Evolutionary conservation across 2,329 filamentous ascomycete genomes (phyloP), one percentile per base, ranked within the genome.

Genomic region (Thermomyces lanuginosus): DNA sequence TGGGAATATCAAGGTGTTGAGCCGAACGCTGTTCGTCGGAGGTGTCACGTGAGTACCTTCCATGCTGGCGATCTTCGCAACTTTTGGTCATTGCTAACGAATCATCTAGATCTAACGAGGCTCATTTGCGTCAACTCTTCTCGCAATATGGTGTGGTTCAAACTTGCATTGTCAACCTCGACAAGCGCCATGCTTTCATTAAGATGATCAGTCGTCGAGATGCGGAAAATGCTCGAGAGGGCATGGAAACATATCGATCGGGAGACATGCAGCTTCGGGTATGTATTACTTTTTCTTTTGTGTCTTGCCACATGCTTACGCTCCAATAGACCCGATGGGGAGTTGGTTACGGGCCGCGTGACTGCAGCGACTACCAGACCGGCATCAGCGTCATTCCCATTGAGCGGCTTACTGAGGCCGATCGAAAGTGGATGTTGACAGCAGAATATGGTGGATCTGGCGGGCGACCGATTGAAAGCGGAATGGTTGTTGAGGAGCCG

Each of bases 111-210:
- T 76, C 71, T 32, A 74, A 78, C 5, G 86, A 98, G 53, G 61
- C 66, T 31, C 83, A 95, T 49, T 65, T 98, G 28, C 74, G 83
- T 28, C 60, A 60, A 26, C 72, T 92, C 22, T 98, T 98, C 52
- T 64, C 62, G 44, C 72, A 72, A 23, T 92, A 75, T 46, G 89
- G 89, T 32, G 64, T 74, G 28, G 89, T 98, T 3, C 89, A 98
- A 54, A 93, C 86, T 1, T 95, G 86, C 55, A 98, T 98, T 38
- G 84, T 93, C 39, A 95, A 98, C 58, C 78, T 82, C 45, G 89
- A 98, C 46, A 98, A 95, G 59, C 79, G 89, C 10, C 89, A 98
- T 53, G 89, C 89, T 4, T 98, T 98, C 50, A 86, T 98, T 45
- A 98, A 98, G 59, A 98, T 98, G 89, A 69, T 89, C 39, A 89